Evolutionary conservation across 1,284 basidiomycete species (phyloP).

Genomic region (Melanopsichium pennsylvanicum): DNA sequence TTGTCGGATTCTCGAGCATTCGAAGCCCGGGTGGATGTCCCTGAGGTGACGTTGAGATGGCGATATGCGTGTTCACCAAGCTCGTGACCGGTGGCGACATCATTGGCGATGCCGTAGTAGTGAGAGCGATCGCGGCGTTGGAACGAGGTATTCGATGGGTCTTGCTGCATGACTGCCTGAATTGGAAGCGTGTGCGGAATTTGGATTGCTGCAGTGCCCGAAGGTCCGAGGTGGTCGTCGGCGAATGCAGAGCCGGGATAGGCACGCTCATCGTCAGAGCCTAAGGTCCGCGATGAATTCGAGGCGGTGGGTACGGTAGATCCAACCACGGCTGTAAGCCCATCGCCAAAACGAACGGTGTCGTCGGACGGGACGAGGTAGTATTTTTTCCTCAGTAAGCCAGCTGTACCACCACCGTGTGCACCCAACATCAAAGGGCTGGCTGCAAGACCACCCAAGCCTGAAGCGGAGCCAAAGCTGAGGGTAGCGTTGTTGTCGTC

Average conservation of each 20-base stretch:
- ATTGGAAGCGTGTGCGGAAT: slow-evolving; percentile 39
- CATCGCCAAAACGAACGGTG: slow-evolving; percentile 81
- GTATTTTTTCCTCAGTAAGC: slow-evolving; percentile 67
- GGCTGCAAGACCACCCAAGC: slow-evolving; percentile 39
- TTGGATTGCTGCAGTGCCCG: slow-evolving; percentile 32
- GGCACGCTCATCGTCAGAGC: slow-evolving; percentile 10
- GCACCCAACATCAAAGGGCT: slow-evolving; percentile 40
- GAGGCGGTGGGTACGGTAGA: slow-evolving; percentile 1
- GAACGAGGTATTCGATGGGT: not conserved
- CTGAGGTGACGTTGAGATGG: slow-evolving; percentile 3
- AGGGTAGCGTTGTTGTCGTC: slow-evolving; percentile 9
- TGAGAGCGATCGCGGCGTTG: slow-evolving; percentile 26
- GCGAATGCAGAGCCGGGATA: slow-evolving; percentile 1
- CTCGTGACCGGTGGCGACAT: slow-evolving; percentile 46
- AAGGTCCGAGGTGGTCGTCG: slow-evolving; percentile 27
- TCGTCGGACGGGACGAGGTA: slow-evolving; percentile 79
- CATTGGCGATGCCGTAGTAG: slow-evolving; percentile 54
- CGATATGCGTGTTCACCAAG: slow-evolving; percentile 41
- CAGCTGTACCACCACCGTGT: slow-evolving; percentile 21
- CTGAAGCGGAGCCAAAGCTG: slow-evolving; percentile 4
- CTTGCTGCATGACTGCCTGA: slow-evolving; percentile 17
- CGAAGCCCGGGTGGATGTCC: too few relatives aligned
- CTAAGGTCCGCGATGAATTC: not conserved
- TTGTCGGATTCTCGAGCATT: slow-evolving; percentile 6
- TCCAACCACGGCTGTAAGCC: slow-evolving; percentile 67